phyloP scores from a whole-genome alignment of 2,329 filamentous ascomycete species.

The Colletotrichum sp. region DNA sequence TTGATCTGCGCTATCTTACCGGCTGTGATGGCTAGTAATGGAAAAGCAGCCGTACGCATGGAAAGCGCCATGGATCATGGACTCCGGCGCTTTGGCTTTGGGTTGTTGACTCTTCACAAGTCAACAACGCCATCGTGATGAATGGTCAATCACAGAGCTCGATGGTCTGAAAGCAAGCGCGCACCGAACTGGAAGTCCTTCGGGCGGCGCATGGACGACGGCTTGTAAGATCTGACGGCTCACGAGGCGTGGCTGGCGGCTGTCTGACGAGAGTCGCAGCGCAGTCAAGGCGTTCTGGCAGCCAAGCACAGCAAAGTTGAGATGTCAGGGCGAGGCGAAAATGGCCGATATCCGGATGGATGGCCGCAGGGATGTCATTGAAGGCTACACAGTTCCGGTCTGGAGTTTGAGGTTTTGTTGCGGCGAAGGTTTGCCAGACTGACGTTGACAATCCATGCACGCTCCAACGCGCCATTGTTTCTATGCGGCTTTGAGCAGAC shows the following conservation, averaged over 20 bases:
- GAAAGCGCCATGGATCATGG: background rate
- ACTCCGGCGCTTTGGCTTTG: background rate
- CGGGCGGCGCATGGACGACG: background rate
- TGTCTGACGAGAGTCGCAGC: background rate
- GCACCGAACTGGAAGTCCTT: background rate
- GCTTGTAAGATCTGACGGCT: conserved; percentile 1
- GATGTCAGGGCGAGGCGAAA: background rate
- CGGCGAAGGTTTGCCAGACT: background rate
- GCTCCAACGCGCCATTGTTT: background rate
- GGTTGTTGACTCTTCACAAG: background rate
- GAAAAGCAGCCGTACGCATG: background rate
- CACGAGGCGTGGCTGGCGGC: background rate
- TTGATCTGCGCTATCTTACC: background rate
- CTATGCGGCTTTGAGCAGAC: background rate
- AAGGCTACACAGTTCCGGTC: conserved; percentile 1
- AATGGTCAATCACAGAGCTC: background rate
- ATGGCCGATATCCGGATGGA: background rate
- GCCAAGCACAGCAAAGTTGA: background rate
- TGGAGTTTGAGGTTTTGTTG: conserved; percentile 5
- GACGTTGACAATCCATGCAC: conserved; percentile 5
- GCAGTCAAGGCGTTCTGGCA: background rate
- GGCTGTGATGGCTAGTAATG: conserved; percentile 6
- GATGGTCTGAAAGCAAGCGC: background rate
- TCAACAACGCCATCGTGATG: background rate
- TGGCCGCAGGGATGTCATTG: background rate